Base-by-base conservation (phyloP, 2,329 filamentous ascomycete species). In the Aspergillus neotritici region DNA sequence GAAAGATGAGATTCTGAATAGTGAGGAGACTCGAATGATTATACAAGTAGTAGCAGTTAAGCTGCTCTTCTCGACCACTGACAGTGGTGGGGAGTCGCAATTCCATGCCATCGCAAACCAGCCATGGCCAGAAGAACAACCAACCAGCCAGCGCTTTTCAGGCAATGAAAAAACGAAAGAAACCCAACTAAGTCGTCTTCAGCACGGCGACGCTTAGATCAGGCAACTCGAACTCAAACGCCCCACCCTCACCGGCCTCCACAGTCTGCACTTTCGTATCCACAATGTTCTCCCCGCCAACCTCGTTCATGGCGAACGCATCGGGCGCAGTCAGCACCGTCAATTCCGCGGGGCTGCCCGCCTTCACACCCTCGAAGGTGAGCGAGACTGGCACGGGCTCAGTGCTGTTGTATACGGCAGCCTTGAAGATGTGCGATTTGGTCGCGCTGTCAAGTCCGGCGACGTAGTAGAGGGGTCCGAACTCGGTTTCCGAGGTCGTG, bases 361-460 rank as follows among this genome's bases (percentile, higher is more conserved):
- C 41, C 10, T 46, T 40, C 4, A 69, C 53, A 3, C 65, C 64
- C 4, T 66, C 61, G 31, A 70, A 69, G 4, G 55, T 50, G 3
- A 70, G 42, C 4, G 58, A 57, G 4, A 70, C 55, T 0, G 63
- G 56, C 0, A 68, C 60, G 12, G 58, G 52, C 4, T 51, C 58
- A 12, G 72, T 74, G 38, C 66, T 70, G 51, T 75, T 75, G 56
- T 74, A 76, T 0, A 69, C 66, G n/a, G 70, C 72, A 4, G 63
- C 66, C 54, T 76, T 76, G 59, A 71, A 68, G 33, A 71, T 63
- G 40, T 62, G 60, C 13, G 62, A 61, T 34, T 61, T 52, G 5
- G 51, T 69, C 46, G 50, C 60, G 41, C 49, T 67, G 54, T 58
- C 63, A 10, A 63, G 56, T 4, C 72, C 72, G 5, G 71, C 69